phyloP scores from a whole-genome alignment of 148 eudicot species.

The Vaccinium vitisidaea region DNA sequence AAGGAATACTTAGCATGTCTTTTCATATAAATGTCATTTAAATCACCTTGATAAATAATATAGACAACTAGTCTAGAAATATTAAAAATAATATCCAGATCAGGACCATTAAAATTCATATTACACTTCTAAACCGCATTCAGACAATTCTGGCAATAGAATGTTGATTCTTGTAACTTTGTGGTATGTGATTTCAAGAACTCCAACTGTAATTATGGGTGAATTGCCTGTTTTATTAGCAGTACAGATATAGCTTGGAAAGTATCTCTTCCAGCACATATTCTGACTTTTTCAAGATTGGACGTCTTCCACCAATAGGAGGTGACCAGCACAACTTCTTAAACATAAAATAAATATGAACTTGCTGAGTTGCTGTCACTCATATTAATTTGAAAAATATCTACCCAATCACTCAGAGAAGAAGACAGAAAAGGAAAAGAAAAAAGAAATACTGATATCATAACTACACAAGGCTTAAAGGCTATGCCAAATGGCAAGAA shows the following conservation, averaged over 20 bases:
- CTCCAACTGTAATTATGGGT: neutral
- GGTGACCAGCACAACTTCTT: neutral
- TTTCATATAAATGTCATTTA: neutral
- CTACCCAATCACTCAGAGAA: neutral
- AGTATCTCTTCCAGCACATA: neutral
- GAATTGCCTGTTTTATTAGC: neutral
- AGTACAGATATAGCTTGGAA: neutral
- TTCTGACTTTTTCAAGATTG: neutral
- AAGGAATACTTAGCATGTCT: neutral
- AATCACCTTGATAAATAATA: neutral
- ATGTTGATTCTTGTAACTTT: neutral
- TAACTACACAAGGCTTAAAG: neutral
- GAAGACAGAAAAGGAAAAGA: neutral
- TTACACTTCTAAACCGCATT: neutral
- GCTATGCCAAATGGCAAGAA: neutral
- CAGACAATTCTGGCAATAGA: neutral
- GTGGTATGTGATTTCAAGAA: neutral
- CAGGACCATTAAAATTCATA: neutral
- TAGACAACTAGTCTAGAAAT: constrained; percentile 1
- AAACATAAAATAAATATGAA: neutral
- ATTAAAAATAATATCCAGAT: constrained; percentile 3
- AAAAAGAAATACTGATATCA: neutral
- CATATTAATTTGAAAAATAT: neutral
- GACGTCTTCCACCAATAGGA: neutral
- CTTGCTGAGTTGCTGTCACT: neutral